Conservation (phyloP, 2,329 filamentous ascomycete genomes). For the Cyclaneusma minus region DNA sequence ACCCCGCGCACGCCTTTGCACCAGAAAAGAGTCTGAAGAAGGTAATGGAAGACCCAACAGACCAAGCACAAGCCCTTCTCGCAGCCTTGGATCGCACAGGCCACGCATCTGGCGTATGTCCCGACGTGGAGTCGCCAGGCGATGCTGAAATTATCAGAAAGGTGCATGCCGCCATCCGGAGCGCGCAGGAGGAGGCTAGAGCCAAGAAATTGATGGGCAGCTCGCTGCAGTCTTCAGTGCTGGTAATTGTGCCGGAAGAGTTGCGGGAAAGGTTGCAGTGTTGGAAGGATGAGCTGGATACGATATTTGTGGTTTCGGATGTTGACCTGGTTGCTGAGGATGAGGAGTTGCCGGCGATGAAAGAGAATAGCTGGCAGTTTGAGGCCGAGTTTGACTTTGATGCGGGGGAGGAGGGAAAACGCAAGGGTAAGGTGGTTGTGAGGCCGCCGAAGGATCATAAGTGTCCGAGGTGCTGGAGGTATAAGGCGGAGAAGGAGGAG, state of each 20-base stretch:
- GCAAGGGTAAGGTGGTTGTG: slow-evolving; percentile 11
- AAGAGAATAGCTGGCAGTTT: slow-evolving; percentile 29
- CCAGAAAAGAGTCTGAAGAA: no score
- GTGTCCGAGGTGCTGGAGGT: slow-evolving; percentile 83
- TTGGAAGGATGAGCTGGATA: slow-evolving; percentile 25
- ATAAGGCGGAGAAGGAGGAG: slow-evolving; percentile 51
- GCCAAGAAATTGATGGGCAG: slow-evolving; percentile 59
- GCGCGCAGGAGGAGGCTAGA: slow-evolving; percentile 58
- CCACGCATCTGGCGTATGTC: no score
- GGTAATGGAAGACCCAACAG: no score
- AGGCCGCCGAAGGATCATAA: slow-evolving; percentile 41
- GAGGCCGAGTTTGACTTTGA: slow-evolving; percentile 10
- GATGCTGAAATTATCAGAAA: slow-evolving; percentile 20
- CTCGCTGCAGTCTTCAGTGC: slow-evolving; percentile 62
- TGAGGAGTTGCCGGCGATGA: slow-evolving; percentile 30
- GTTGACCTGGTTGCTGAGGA: slow-evolving; percentile 31
- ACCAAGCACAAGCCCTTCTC: no score
- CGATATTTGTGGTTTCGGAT: slow-evolving; percentile 54
- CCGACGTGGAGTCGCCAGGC: slow-evolving; percentile 18
- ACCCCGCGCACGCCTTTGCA: no score
- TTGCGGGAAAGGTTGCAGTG: slow-evolving; percentile 12
- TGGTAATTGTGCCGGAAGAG: slow-evolving; percentile 29
- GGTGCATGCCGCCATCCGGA: slow-evolving; percentile 53
- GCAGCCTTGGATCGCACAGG: no score
- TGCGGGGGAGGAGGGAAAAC: slow-evolving; percentile 10